A percentile compares a stretch with the other conserved stretches of the same genome.
Conservation (phyloP, 805 yeast genomes). For the Hanseniaspora vineae region DNA sequence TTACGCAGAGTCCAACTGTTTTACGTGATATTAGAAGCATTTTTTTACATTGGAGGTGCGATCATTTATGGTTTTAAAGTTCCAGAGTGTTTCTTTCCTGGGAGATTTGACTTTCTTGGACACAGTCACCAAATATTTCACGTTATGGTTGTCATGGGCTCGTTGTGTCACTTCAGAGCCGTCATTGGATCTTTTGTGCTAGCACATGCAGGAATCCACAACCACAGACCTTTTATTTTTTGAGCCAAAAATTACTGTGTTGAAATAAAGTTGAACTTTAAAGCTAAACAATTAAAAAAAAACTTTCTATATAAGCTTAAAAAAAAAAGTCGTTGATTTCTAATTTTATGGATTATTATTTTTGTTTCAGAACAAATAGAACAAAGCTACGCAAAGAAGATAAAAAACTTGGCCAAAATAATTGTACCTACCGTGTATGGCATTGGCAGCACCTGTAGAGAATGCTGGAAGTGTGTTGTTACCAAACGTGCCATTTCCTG, state of each 20-base stretch:
- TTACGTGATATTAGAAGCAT: constrained; percentile 59
- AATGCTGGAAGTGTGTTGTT: too few species aligned
- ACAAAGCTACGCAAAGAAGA: too few species aligned
- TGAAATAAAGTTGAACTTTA: too few species aligned
- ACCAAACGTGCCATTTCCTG: too few species aligned
- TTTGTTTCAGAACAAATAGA: too few species aligned
- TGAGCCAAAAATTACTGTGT: neutral
- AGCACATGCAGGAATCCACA: constrained; percentile 17
- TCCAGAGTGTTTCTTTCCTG: constrained; percentile 63
- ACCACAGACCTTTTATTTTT: neutral
- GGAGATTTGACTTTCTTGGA: constrained; percentile 54
- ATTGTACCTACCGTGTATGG: too few species aligned
- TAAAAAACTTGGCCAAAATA: too few species aligned
- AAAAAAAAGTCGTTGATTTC: too few species aligned
- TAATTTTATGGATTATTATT: too few species aligned
- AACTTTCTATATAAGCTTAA: too few species aligned
- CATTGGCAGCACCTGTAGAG: too few species aligned
- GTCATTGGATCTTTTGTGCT: constrained; percentile 42
- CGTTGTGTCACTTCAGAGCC: constrained; percentile 61
- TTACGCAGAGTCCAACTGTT: constrained; percentile 38
- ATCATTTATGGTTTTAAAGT: constrained; percentile 60
- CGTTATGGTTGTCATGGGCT: constrained; percentile 62
- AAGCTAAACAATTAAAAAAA: too few species aligned
- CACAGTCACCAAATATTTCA: constrained; percentile 82
- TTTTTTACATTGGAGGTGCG: constrained; percentile 69